Conservation (phyloP, 2,329 filamentous ascomycete genomes). For the Diaporthe citrichinensis region DNA sequence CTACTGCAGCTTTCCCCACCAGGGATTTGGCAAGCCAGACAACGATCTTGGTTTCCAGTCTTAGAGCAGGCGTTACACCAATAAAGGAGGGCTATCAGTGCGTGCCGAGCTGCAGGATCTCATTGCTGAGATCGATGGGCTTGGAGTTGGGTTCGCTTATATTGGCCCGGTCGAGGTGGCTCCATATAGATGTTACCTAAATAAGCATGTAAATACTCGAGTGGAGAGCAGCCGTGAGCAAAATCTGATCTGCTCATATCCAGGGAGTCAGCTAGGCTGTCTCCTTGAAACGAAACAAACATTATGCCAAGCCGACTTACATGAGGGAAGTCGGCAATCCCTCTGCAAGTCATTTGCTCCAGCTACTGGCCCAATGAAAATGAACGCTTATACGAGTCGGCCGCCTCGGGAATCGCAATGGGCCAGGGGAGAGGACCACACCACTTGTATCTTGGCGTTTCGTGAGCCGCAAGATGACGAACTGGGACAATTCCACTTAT, state of each 20-base stretch:
- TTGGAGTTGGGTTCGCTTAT: neutral
- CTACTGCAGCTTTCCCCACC: constrained; percentile 9
- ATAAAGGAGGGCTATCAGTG: neutral
- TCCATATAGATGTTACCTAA: neutral
- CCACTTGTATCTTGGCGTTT: constrained; percentile 24
- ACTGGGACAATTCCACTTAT: constrained; percentile 5
- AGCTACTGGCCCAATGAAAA: neutral
- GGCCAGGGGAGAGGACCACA: neutral
- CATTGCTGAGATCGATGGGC: neutral
- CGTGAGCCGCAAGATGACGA: constrained; percentile 31
- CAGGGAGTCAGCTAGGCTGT: neutral
- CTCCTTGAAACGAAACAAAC: constrained; percentile 25
- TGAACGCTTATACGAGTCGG: neutral
- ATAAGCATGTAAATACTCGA: neutral
- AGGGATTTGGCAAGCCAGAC: neutral
- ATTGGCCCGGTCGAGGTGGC: neutral
- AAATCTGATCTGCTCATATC: neutral
- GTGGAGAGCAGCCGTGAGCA: neutral
- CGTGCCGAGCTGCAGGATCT: neutral
- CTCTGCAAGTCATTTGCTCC: neutral
- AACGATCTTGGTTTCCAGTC: neutral
- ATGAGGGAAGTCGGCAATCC: neutral
- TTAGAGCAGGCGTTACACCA: neutral
- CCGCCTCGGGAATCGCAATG: neutral
- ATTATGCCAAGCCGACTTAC: constrained; percentile 20